Percentiles rank a stretch among this genome's conserved stretches.
phyloP scores from a whole-genome alignment of 441 rosid species.

The Bruguiera hainesii region DNA sequence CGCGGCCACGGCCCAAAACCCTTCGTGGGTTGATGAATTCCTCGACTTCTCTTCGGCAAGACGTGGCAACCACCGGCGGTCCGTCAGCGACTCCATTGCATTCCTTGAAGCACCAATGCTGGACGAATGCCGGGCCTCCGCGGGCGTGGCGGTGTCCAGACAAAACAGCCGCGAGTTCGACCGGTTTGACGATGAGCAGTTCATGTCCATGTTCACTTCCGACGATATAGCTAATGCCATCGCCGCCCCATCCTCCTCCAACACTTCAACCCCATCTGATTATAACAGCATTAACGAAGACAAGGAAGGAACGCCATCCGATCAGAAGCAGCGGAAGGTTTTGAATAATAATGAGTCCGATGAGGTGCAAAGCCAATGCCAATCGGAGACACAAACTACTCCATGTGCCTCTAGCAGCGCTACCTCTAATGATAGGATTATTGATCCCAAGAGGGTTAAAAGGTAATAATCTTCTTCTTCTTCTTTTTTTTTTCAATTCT shows the following conservation, averaged over 20 bases:
- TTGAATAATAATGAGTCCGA: constrained; percentile 31
- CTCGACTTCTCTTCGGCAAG: constrained; percentile 75
- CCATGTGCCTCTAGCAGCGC: constrained; percentile 18
- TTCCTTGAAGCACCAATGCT: constrained; percentile 46
- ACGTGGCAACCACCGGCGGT: constrained; percentile 73
- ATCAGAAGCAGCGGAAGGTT: constrained; percentile 24
- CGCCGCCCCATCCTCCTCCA: constrained; percentile 30
- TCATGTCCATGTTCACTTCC: constrained; percentile 55
- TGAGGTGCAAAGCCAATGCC: constrained; percentile 44
- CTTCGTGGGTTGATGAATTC: constrained; percentile 89
- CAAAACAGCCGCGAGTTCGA: constrained; percentile 34
- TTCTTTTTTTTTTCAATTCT: neutral
- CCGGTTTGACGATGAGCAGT: constrained; percentile 57
- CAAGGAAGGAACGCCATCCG: constrained; percentile 27
- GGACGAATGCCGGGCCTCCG: constrained; percentile 39
- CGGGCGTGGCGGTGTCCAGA: constrained; percentile 7
- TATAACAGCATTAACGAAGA: constrained; percentile 53
- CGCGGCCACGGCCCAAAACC: constrained; percentile 39
- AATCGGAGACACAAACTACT: constrained; percentile 31
- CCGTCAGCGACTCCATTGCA: constrained; percentile 68
- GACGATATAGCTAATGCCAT: constrained; percentile 33
- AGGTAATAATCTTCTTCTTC: constrained; percentile 34
- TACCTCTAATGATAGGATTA: constrained; percentile 22
- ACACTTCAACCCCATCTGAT: constrained; percentile 47
- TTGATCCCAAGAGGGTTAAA: constrained; percentile 61